Evolutionary conservation across 1,284 basidiomycete genomes (phyloP).

Genomic region (Sanghuangporus sanghuang): DNA sequence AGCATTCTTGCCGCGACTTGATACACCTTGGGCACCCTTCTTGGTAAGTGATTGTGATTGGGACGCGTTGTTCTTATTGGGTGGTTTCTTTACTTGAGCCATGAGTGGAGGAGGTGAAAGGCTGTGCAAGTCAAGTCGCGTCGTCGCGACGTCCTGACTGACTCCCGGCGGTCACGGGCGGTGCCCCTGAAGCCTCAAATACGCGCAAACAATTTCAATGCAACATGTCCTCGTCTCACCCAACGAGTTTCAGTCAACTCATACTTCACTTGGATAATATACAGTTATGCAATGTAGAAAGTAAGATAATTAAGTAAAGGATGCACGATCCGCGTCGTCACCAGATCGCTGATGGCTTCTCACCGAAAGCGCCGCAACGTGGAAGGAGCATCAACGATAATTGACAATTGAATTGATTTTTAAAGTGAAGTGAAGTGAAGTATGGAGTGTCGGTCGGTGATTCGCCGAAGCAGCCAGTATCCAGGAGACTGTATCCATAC

Average conservation of each 20-base stretch:
- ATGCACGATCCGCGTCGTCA: background rate
- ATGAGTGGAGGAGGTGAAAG: background rate
- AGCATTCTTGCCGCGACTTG: background rate
- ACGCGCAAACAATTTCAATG: background rate
- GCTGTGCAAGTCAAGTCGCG: background rate
- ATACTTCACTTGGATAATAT: background rate
- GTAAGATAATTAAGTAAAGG: background rate
- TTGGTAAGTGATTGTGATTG: background rate
- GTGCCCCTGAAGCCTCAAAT: background rate
- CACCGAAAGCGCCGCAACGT: background rate
- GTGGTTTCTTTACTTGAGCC: background rate
- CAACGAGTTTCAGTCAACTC: background rate
- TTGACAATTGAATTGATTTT: background rate
- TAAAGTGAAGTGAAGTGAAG: background rate
- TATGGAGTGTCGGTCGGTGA: background rate
- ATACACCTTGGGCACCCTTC: slow-evolving; percentile 7
- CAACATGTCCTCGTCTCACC: too few relatives aligned
- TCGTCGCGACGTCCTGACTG: background rate
- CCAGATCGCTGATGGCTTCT: background rate
- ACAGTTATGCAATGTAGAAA: background rate
- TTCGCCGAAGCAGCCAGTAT: background rate
- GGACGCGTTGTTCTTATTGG: background rate
- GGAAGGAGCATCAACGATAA: background rate
- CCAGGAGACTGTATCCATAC: background rate
- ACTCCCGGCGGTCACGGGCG: background rate